Evolutionary conservation across 2,329 filamentous ascomycete genomes (phyloP).

Genomic region (Endoconidiophora laricicola): DNA sequence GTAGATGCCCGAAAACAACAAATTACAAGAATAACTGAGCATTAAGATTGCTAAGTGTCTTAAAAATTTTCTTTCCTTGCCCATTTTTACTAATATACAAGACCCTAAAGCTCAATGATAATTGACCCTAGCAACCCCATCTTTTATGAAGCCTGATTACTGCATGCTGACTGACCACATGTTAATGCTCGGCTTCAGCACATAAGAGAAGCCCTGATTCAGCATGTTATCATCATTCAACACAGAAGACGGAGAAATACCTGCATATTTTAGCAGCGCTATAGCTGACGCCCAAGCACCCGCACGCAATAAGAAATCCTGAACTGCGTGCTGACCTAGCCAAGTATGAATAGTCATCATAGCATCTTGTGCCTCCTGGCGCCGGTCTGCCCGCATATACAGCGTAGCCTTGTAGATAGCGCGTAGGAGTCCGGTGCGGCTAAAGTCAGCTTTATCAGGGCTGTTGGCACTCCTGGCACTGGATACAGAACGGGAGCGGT

Average conservation of each 20-base stretch:
- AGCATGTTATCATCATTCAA: background rate
- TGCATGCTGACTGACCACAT: background rate
- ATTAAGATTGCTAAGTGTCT: too few species aligned
- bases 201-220: slow-evolving; percentile 2
- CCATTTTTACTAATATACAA: too few species aligned
- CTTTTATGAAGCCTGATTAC: background rate
- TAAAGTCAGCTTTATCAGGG: background rate
- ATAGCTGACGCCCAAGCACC: slow-evolving; percentile 1
- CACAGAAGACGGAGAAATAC: background rate
- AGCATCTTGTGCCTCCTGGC: background rate
- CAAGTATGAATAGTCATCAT: background rate
- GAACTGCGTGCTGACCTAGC: background rate
- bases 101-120: too few species aligned
- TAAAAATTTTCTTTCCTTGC: too few species aligned
- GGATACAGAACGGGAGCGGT: background rate
- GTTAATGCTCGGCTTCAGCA: background rate
- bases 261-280: background rate
- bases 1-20: too few species aligned
- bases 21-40: too few species aligned
- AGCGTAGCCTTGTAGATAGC: background rate
- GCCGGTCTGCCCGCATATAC: slow-evolving; percentile 2
- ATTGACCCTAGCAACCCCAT: background rate
- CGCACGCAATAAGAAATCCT: background rate
- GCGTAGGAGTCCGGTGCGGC: background rate
- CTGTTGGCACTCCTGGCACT: background rate